These are phyloP conservation scores for Kazachstania africana DNA, from an alignment of 805 yeast species.

Conservation along the genomic window DNA sequence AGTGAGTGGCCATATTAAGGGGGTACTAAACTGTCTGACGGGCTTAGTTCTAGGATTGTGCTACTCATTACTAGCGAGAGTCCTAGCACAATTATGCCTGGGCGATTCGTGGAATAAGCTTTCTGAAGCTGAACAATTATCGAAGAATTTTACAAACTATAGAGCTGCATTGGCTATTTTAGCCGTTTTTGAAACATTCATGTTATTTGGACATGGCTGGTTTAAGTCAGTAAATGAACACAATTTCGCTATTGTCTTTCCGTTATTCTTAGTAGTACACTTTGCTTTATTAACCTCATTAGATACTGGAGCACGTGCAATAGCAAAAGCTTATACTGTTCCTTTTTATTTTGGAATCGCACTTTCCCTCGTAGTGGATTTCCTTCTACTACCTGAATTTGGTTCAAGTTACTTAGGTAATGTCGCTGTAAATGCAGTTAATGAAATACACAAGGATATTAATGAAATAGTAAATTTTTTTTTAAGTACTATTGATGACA, in stretches of 20 bases:
- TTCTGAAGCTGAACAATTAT: slow-evolving; percentile 24
- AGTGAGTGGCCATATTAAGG: slow-evolving; percentile 36
- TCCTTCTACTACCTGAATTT: slow-evolving; percentile 38
- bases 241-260: slow-evolving; percentile 36
- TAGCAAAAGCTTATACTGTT: slow-evolving; percentile 28
- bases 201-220: slow-evolving; percentile 40
- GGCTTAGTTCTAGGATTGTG: slow-evolving; percentile 35
- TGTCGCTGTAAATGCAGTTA: slow-evolving; percentile 29
- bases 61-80: slow-evolving; percentile 31
- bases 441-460: slow-evolving; percentile 30
- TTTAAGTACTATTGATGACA: slow-evolving; percentile 15
- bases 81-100: slow-evolving; percentile 30
- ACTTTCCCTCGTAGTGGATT: slow-evolving; percentile 32
- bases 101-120: slow-evolving; percentile 18
- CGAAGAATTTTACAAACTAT: slow-evolving; percentile 22
- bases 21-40: slow-evolving; percentile 29
- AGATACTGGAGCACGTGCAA: slow-evolving; percentile 18
- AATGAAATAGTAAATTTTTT: slow-evolving; percentile 32
- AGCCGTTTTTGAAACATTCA: slow-evolving; percentile 33
- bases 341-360: slow-evolving; percentile 39
- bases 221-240: slow-evolving; percentile 36
- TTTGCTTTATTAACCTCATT: slow-evolving; percentile 34
- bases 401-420: slow-evolving; percentile 39
- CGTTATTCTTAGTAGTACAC: slow-evolving; percentile 39
- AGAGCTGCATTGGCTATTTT: slow-evolving; percentile 33